A percentile compares a stretch with the other conserved stretches of the same genome.
These are phyloP conservation scores for Phyllosticta citrichinensis DNA, from an alignment of 2,329 filamentous ascomycete species.

Conservation along the genomic window DNA sequence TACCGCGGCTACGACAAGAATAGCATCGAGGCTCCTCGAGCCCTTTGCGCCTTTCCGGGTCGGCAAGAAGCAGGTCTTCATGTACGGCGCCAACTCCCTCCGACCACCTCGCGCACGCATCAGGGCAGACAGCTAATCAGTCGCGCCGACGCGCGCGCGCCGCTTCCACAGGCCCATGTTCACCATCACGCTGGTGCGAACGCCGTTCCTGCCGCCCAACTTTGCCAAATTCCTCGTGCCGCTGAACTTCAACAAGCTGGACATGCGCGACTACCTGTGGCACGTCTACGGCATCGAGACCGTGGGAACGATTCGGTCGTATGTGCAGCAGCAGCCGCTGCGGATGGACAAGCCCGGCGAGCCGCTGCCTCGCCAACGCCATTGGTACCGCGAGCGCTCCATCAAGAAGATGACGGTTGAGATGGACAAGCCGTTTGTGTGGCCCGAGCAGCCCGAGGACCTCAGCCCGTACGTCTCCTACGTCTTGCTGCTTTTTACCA, in stretches of 20 bases:
- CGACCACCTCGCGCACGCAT: conserved; percentile 14
- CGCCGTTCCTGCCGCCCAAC: conserved; percentile 60
- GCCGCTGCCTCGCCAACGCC: conserved; percentile 36
- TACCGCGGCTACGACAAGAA: not conserved
- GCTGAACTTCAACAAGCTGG: conserved; percentile 88
- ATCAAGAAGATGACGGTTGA: conserved; percentile 94
- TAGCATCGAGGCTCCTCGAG: conserved; percentile 8
- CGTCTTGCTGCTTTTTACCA: not conserved
- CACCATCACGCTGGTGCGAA: conserved; percentile 67
- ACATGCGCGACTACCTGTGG: conserved; percentile 88
- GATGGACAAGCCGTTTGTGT: conserved; percentile 77
- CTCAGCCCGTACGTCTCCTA: conserved; percentile 41
- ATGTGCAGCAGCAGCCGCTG: conserved; percentile 59
- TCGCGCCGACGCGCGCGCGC: not conserved
- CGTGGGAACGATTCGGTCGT: conserved; percentile 60
- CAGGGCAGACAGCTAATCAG: not conserved
- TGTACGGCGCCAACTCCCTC: conserved; percentile 26
- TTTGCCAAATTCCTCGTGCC: conserved; percentile 88
- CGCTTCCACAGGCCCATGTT: conserved; percentile 59
- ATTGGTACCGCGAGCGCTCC: conserved; percentile 59
- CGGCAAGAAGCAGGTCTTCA: conserved; percentile 37
- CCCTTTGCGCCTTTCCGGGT: conserved; percentile 18
- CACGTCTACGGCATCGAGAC: conserved; percentile 72
- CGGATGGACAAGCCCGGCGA: conserved; percentile 39
- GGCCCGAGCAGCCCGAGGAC: conserved; percentile 61